Evolutionary conservation across 768 basidiomycete species (phyloP).

Genomic region (Auriscalpium vulgare): DNA sequence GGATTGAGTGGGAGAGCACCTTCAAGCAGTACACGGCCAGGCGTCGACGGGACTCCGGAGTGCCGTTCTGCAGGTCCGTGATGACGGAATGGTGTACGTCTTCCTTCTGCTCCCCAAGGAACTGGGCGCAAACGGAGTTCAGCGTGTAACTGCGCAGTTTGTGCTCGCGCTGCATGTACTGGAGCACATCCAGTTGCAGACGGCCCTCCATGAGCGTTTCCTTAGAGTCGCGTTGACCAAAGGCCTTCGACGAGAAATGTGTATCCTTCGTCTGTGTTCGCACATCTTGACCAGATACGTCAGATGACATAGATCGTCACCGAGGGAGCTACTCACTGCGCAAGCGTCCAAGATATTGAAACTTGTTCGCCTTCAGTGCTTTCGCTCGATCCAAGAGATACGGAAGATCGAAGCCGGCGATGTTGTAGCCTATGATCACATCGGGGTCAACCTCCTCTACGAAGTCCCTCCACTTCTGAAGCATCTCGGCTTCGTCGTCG

Average conservation of each 20-base stretch:
- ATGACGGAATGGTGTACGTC: slow-evolving; percentile 99
- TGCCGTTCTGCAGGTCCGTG: slow-evolving; percentile 95
- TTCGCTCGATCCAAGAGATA: slow-evolving; percentile 92
- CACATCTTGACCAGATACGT: slow-evolving; percentile 38
- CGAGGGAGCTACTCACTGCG: neutral
- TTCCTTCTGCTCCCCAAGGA: slow-evolving; percentile 97
- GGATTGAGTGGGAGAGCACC: slow-evolving; percentile 32
- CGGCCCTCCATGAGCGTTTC: slow-evolving; percentile 87
- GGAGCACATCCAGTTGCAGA: slow-evolving; percentile 89
- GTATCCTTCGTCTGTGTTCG: slow-evolving; percentile 84
- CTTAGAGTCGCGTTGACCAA: slow-evolving; percentile 94
- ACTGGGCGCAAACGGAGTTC: slow-evolving; percentile 96
- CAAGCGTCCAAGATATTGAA: slow-evolving; percentile 61
- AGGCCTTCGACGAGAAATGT: slow-evolving; percentile 97
- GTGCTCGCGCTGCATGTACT: slow-evolving; percentile 98
- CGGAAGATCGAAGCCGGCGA: slow-evolving; percentile 89
- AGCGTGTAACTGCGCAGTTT: slow-evolving; percentile 95
- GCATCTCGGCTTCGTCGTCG: slow-evolving; percentile 63
- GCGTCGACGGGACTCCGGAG: slow-evolving; percentile 84
- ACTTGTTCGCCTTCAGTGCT: slow-evolving; percentile 60
- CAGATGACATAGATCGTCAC: neutral
- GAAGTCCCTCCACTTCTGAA: slow-evolving; percentile 85
- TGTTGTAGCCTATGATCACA: slow-evolving; percentile 95
- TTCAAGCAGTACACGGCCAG: slow-evolving; percentile 97
- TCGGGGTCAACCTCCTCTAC: slow-evolving; percentile 89